phyloP scores from a whole-genome alignment of 2,329 filamentous ascomycete genomes.

The Neopestalotiopsis sp. region DNA sequence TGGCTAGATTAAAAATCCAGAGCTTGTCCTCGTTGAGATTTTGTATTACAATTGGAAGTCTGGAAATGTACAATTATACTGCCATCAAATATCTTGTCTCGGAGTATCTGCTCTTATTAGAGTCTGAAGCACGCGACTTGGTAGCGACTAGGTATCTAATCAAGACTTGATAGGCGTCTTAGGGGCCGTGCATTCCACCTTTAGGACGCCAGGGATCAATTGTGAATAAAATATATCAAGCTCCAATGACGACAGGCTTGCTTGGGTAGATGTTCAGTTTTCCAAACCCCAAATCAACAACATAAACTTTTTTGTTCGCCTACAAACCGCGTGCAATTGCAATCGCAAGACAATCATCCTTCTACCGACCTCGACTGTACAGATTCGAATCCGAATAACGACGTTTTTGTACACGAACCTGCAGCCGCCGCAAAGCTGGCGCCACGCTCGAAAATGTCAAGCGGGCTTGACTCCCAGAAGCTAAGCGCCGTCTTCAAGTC shows the following conservation, averaged over 20 bases:
- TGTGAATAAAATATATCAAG: neutral
- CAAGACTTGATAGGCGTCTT: neutral
- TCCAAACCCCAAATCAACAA: neutral
- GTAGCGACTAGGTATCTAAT: too few species aligned
- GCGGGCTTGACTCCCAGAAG: constrained; percentile 54
- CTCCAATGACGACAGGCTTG: constrained; percentile 15
- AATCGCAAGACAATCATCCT: neutral
- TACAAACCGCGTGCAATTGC: neutral
- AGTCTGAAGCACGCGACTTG: too few species aligned
- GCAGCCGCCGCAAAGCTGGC: neutral
- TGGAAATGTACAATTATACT: too few species aligned
- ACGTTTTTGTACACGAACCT: neutral
- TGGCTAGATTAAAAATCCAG: too few species aligned
- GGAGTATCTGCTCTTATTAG: too few species aligned
- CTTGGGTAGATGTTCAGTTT: neutral
- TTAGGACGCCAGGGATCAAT: neutral
- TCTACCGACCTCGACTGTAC: neutral
- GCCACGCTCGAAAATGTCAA: constrained; percentile 40
- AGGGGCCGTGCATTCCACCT: constrained; percentile 10
- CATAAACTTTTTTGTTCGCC: too few species aligned
- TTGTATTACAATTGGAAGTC: too few species aligned
- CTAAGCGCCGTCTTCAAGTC: constrained; percentile 59
- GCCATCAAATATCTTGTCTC: too few species aligned
- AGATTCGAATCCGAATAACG: neutral
- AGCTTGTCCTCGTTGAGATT: too few species aligned